Base-by-base conservation (phyloP, 148 eudicot genomes). In the Simmondsia chinensis region DNA sequence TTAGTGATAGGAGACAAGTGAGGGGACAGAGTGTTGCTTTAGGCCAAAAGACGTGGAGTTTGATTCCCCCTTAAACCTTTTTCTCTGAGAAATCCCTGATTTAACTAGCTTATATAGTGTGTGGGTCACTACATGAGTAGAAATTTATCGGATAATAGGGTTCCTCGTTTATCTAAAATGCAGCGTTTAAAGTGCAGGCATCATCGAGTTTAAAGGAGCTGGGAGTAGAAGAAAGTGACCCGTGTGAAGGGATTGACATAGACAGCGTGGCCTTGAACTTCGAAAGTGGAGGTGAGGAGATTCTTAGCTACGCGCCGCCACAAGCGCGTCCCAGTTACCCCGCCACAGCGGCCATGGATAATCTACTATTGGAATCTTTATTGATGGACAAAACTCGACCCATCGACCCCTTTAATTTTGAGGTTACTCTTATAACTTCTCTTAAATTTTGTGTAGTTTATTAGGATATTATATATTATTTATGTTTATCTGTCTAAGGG, bases 181-280 rank as follows among this genome's bases (percentile, higher is more conserved):
- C 1, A 28, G 6, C 31, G 9, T 19, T 42, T 33, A 4, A 5
- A 12, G 15, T 46, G 39, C 50, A 60, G 63, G 59, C 26, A 31
- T 18, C 14, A 24, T 21, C 52, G 1, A 51, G 19, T 28, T 48
- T 46, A 27, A 65, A 61, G 69, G 54, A 54, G 33, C 32, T 38
- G 17, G 62, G 43, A 34, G 52, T 71, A 37, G 40, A 61, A 24
- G 57, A 59, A n/a, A 52, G 49, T 14, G 64, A 55, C 56, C 46
- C 68, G 9, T 67, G 75, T 47, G 71, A 46, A 30, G 71, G 43
- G 19, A 39, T 69, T 10, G 60, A 64, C 46, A 20, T 74, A 39
- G 72, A 68, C 38, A 69, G 64, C 23, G 59, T 74, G 33, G 44
- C 57, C 4, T 29, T 75, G 47, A 59, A 43, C 37, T 68, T 79